Percentiles rank a stretch among this genome's conserved stretches.
These are phyloP conservation scores for Agrocybe pediades DNA, from an alignment of 768 basidiomycete species.

Conservation along the genomic window DNA sequence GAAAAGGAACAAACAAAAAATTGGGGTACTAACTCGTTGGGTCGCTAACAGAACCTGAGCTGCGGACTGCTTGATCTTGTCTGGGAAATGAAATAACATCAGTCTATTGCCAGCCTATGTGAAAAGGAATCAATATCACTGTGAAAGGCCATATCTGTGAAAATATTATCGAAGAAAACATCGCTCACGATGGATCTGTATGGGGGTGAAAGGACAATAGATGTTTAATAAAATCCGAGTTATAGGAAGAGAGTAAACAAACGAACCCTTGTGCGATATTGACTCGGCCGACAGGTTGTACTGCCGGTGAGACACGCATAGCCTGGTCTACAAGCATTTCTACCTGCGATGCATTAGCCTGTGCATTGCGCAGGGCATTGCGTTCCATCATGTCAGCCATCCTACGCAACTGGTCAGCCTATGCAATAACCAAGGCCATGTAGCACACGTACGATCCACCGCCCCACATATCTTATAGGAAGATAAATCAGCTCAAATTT, in stretches of 20 bases:
- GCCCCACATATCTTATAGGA: conserved; percentile 40
- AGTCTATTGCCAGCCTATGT: conserved; percentile 4
- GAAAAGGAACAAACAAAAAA: not conserved
- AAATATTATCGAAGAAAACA: conserved; percentile 44
- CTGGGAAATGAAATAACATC: conserved; percentile 21
- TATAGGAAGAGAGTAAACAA: not conserved
- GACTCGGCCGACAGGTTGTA: conserved; percentile 38
- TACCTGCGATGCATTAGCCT: conserved; percentile 34
- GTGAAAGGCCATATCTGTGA: conserved; percentile 44
- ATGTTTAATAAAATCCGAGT: not conserved
- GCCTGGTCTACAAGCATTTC: conserved; percentile 41
- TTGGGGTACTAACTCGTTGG: conserved; percentile 26
- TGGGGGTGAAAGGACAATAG: conserved; percentile 1
- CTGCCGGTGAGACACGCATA: conserved; percentile 31
- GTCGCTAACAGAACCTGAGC: conserved; percentile 37
- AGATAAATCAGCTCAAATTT: not conserved
- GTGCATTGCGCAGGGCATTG: conserved; percentile 37
- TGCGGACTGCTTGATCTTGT: conserved; percentile 37
- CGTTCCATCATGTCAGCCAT: conserved; percentile 45
- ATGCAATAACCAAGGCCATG: not conserved
- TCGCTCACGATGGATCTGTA: conserved; percentile 38
- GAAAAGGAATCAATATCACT: conserved; percentile 24
- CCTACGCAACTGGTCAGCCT: conserved; percentile 16
- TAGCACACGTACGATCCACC: conserved; percentile 32
- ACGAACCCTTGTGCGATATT: conserved; percentile 40